These are phyloP conservation scores for Podospora appendiculata DNA, from an alignment of 495 filamentous ascomycete species.

Conservation along the genomic window DNA sequence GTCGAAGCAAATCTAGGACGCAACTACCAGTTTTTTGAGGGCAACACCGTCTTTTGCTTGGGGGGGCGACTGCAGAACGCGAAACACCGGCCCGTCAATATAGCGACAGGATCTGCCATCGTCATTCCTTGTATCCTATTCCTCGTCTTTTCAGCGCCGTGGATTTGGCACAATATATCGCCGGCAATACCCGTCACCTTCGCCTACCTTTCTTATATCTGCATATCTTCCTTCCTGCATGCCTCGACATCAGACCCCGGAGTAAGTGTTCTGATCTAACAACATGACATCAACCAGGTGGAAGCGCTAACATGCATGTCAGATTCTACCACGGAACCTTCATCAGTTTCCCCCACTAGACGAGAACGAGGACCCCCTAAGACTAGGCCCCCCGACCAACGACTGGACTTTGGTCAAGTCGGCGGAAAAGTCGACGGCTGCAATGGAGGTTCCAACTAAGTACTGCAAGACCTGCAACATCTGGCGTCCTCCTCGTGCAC, in stretches of 20 bases:
- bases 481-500: constrained; percentile 90
- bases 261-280: constrained; percentile 45
- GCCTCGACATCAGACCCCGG: constrained; percentile 88
- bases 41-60: constrained; percentile 84
- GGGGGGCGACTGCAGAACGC: constrained; percentile 85
- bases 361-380: constrained; percentile 66
- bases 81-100: constrained; percentile 81
- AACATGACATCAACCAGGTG: background rate
- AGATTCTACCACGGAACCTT: constrained; percentile 83
- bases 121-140: constrained; percentile 73
- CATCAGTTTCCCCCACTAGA: constrained; percentile 46
- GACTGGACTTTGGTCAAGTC: constrained; percentile 88
- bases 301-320: constrained; percentile 10
- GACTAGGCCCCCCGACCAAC: constrained; percentile 73
- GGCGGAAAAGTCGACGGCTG: constrained; percentile 59
- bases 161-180: constrained; percentile 83
- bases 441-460: constrained; percentile 96
- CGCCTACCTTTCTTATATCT: constrained; percentile 82
- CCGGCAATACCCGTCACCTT: constrained; percentile 88
- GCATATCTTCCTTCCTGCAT: constrained; percentile 87
- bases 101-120: constrained; percentile 74
- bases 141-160: constrained; percentile 80
- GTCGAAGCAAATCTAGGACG: constrained; percentile 36
- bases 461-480: constrained; percentile 96
- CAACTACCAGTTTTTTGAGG: constrained; percentile 87